Evolutionary conservation across 1,284 basidiomycete genomes (phyloP), one percentile per base, ranked within the genome.

Genomic region (Ceratobasidium papillatum): DNA sequence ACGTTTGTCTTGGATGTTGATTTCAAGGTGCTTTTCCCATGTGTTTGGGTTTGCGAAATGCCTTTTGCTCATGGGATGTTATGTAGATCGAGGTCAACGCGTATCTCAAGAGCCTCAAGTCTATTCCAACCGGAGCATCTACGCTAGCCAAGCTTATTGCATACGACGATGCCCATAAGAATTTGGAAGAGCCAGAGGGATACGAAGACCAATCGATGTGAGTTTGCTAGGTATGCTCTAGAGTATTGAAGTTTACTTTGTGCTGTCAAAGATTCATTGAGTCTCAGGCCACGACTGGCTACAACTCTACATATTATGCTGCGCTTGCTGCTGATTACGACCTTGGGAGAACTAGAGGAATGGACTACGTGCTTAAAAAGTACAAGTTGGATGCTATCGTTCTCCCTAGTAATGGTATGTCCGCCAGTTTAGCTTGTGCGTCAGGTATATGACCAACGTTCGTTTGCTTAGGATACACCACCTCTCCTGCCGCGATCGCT

Each of bases 331-430:
- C 79, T 49, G 81, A 83, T 75, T 80, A 82, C 61, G 80, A 82
- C 2, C 79, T 85, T 25, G 85, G 84, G 1, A 80, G 81, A 17
- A 82, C 80, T 7, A 78, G 84, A 25, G 89, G 89, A 1, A 91
- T 91, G 47, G 89, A 90, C 76, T 87, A 85, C 22, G 86, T 85
- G 0, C 79, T 91, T 32, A 80, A 86, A 74, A 78, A 78, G 63
- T 82, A 86, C 78, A 83, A 86, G 0, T 81, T 90, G 0, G 88
- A 91, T 76, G 90, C 89, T 0, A 81, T 91, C 11, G 81, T 90
- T 8, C 81, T 89, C 17, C 90, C 89, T 2, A 84, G 87, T 0
- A 81, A 84, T 19, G 88, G 87, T 66, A 78, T 76, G 73, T 81
- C 61, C 7, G 1, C 43, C 27, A 41, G 14, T 49, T 17, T 1